Conservation (phyloP, 345 rosid genomes). For the Eucalyptus marginata region DNA sequence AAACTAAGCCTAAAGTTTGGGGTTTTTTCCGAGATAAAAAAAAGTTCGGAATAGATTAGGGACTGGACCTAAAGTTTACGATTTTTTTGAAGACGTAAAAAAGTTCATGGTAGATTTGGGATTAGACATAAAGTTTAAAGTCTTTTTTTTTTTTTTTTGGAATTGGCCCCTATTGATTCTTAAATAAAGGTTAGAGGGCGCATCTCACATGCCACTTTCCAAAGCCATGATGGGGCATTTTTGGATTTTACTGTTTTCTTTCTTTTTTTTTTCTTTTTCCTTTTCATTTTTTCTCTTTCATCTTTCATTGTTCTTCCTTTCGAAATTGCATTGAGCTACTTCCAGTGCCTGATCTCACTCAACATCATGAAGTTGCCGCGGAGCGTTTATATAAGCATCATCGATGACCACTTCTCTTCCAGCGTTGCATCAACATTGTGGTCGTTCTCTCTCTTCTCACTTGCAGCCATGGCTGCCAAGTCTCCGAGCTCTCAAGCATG, state of each 20-base stretch:
- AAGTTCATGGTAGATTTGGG: no score
- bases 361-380: background rate
- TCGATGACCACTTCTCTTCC: background rate
- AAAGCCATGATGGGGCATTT: background rate
- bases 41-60: no score
- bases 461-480: background rate
- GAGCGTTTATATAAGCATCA: background rate
- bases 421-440: background rate
- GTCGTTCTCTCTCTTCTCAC: background rate
- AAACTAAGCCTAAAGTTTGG: no score
- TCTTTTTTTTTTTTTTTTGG: no score
- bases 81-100: no score
- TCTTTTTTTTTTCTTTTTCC: background rate
- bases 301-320: background rate
- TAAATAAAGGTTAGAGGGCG: background rate
- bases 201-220: background rate
- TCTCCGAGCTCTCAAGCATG: background rate
- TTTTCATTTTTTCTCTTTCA: background rate
- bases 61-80: no score
- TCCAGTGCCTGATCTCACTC: background rate
- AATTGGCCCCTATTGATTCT: background rate
- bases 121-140: no score
- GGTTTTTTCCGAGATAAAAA: no score
- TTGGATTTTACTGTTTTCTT: background rate
- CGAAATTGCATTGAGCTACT: background rate